These are phyloP conservation scores for Amanita inopinata DNA, from an alignment of 768 basidiomycete species.

Conservation along the genomic window DNA sequence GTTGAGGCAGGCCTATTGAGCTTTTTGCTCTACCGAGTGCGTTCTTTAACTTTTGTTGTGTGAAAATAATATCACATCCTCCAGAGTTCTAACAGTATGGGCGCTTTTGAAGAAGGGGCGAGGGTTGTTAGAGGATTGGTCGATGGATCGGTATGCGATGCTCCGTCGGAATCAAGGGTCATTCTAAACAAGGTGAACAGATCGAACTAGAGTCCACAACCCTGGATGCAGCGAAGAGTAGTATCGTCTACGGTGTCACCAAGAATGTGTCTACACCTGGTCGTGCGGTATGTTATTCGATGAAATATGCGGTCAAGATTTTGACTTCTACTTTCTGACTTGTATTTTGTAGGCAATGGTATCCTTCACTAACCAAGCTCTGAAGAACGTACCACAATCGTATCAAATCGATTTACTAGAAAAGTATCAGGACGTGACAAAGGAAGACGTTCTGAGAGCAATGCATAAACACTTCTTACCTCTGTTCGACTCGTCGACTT, in stretches of 20 bases:
- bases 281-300: slow-evolving; percentile 61
- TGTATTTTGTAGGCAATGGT: slow-evolving; percentile 52
- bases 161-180: neutral
- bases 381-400: slow-evolving; percentile 75
- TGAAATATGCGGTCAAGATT: neutral
- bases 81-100: slow-evolving; percentile 71
- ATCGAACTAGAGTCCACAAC: slow-evolving; percentile 71
- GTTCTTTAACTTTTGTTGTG: neutral
- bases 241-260: slow-evolving; percentile 78
- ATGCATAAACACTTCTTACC: slow-evolving; percentile 75
- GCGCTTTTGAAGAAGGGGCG: slow-evolving; percentile 73
- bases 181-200: slow-evolving; percentile 27
- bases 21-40: slow-evolving; percentile 71
- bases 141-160: slow-evolving; percentile 60
- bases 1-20: slow-evolving; percentile 68
- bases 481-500: slow-evolving; percentile 68
- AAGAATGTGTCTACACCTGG: slow-evolving; percentile 75
- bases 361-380: slow-evolving; percentile 84
- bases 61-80: slow-evolving; percentile 5
- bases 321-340: too few relatives aligned
- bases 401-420: slow-evolving; percentile 70
- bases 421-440: slow-evolving; percentile 71
- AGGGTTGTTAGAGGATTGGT: slow-evolving; percentile 72
- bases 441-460: slow-evolving; percentile 61
- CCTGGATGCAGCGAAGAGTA: slow-evolving; percentile 87